Percentiles rank a stretch among this genome's conserved stretches.
Conservation (phyloP, 257 asterid species). For the Sherardia arvensis region DNA sequence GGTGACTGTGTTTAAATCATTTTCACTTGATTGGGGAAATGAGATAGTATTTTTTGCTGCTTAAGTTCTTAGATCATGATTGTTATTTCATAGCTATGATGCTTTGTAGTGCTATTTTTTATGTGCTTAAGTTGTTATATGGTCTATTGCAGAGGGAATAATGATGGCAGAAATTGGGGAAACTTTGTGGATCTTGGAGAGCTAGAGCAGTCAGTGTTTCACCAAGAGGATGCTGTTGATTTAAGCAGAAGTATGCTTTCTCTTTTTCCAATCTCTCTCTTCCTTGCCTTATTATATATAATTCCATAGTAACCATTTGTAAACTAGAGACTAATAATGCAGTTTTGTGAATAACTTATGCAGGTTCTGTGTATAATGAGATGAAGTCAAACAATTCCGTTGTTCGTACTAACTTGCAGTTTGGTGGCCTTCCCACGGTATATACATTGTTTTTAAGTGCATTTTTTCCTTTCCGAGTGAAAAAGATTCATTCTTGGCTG, state of each 20-base stretch:
- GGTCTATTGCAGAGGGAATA: slow-evolving; percentile 33
- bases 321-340: slow-evolving; percentile 1
- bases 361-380: slow-evolving; percentile 37
- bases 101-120: neutral
- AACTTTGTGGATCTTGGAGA: slow-evolving; percentile 52
- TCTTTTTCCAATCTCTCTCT: neutral
- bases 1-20: neutral
- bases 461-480: neutral
- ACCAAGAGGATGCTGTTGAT: slow-evolving; percentile 43
- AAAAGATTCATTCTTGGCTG: neutral
- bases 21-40: neutral
- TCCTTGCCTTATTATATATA: neutral
- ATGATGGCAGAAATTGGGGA: slow-evolving; percentile 27
- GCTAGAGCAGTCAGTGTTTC: slow-evolving; percentile 47
- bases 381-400: slow-evolving; percentile 43
- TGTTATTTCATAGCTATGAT: no score
- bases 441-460: neutral
- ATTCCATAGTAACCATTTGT: neutral
- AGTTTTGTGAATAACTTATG: slow-evolving; percentile 1
- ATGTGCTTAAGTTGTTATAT: neutral
- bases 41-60: neutral
- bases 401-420: slow-evolving; percentile 33
- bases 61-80: no score
- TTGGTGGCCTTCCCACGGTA: slow-evolving; percentile 51
- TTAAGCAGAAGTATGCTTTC: slow-evolving; percentile 40